These are phyloP conservation scores for Spathaspora passalidarum DNA, from an alignment of 805 yeast species.

Conservation along the genomic window DNA sequence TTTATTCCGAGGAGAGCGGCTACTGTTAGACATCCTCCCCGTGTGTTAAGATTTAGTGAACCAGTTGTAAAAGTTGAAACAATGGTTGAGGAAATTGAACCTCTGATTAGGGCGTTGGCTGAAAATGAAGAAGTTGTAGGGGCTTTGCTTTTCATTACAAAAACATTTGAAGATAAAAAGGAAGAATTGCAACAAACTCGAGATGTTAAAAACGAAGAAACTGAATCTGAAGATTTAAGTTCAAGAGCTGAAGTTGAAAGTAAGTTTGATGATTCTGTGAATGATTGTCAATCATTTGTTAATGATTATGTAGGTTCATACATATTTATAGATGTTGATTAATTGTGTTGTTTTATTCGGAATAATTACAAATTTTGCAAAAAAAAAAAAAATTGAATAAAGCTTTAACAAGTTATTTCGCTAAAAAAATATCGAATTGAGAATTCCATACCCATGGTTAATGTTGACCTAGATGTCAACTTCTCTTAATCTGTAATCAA, in stretches of 20 bases:
- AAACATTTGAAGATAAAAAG: slow-evolving; percentile 1
- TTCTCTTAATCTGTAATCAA: too few species aligned
- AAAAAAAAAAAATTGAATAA: too few species aligned
- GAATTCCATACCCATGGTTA: too few species aligned
- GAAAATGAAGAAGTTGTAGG: slow-evolving; percentile 6
- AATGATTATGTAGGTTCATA: neutral
- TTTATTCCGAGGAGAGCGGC: neutral
- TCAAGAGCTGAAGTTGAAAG: neutral
- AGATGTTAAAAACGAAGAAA: neutral
- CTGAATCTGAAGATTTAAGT: neutral
- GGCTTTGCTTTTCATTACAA: slow-evolving; percentile 7
- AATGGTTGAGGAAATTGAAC: neutral
- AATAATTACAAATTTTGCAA: neutral
- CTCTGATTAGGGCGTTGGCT: neutral
- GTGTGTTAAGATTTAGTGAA: neutral
- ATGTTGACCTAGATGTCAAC: too few species aligned
- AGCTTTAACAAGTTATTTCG: too few species aligned
- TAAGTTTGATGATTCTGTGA: neutral
- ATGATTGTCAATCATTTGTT: neutral
- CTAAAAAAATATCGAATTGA: too few species aligned
- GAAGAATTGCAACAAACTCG: neutral
- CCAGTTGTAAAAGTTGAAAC: neutral
- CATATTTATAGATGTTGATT: neutral
- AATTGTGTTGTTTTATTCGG: neutral
- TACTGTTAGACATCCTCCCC: neutral